These are phyloP conservation scores for Barnettozyma hawaiiensis DNA, from an alignment of 1,139 yeast species.

Conservation along the genomic window DNA sequence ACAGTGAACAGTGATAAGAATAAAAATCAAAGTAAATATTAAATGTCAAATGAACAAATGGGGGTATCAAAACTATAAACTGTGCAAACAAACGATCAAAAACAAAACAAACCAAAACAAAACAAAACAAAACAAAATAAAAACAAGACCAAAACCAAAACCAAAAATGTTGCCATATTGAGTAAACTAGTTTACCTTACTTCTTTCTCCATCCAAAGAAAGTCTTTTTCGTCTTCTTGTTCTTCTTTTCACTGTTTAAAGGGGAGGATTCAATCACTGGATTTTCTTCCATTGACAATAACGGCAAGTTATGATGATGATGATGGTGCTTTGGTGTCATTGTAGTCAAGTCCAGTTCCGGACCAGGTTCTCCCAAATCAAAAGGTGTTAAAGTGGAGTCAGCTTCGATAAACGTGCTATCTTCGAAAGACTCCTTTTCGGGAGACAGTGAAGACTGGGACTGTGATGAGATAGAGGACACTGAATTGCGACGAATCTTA, in stretches of 20 bases:
- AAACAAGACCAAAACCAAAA: background rate
- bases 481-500: conserved; percentile 19
- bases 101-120: background rate
- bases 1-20: too few relatives aligned
- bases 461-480: conserved; percentile 9
- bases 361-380: conserved; percentile 26
- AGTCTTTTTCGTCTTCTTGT: conserved; percentile 12
- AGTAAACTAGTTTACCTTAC: conserved; percentile 5
- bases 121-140: background rate
- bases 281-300: background rate
- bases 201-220: conserved; percentile 19
- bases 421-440: conserved; percentile 1
- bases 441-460: background rate
- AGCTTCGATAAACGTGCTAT: conserved; percentile 12
- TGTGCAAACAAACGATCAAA: background rate
- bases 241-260: conserved; percentile 3
- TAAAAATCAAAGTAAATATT: background rate
- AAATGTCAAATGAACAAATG: background rate
- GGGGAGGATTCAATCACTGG: background rate
- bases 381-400: conserved; percentile 22
- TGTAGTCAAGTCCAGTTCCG: conserved; percentile 22
- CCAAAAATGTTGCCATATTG: background rate
- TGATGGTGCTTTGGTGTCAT: conserved; percentile 20
- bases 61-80: background rate
- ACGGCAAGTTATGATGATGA: background rate